These are phyloP conservation scores for Boletus mariae DNA, from an alignment of 1,284 basidiomycete genomes.

Conservation along the genomic window DNA sequence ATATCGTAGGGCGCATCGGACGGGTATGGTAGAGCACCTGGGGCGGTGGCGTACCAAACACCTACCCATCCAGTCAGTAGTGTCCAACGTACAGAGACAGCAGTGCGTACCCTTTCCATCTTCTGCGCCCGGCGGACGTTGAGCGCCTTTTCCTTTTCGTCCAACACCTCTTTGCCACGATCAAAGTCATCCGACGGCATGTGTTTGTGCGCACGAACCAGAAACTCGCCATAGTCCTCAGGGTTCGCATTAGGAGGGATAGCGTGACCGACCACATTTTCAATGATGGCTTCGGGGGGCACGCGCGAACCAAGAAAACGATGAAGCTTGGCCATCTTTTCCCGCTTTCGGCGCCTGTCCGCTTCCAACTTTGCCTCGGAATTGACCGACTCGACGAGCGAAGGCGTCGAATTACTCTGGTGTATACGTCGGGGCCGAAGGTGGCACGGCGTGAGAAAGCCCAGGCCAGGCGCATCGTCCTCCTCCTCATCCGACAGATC, in stretches of 20 bases:
- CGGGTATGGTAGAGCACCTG: conserved; percentile 68
- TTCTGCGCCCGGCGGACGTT: conserved; percentile 75
- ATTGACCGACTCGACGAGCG: conserved; percentile 47
- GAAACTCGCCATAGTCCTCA: conserved; percentile 17
- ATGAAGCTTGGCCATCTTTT: conserved; percentile 72
- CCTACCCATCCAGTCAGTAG: conserved; percentile 38
- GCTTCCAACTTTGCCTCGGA: conserved; percentile 54
- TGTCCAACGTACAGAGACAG: conserved; percentile 1
- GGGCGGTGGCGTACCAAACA: conserved; percentile 76
- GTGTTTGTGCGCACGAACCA: conserved; percentile 23
- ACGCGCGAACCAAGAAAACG: conserved; percentile 77
- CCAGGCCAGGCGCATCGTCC: conserved; percentile 19
- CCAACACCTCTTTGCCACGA: conserved; percentile 62
- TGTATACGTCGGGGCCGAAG: conserved; percentile 26
- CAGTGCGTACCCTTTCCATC: conserved; percentile 70
- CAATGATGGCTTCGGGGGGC: conserved; percentile 63
- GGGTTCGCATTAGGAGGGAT: conserved; percentile 39
- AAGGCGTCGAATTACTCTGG: conserved; percentile 38
- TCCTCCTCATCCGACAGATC: conserved; percentile 64
- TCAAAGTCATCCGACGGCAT: conserved; percentile 52
- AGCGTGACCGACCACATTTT: conserved; percentile 39
- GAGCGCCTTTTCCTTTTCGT: conserved; percentile 67
- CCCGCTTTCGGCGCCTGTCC: conserved; percentile 62
- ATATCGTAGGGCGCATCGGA: conserved; percentile 27
- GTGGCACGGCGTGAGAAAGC: conserved; percentile 6